Base-by-base conservation (phyloP, 441 rosid species). In the Pelargonium cotyledonis region DNA sequence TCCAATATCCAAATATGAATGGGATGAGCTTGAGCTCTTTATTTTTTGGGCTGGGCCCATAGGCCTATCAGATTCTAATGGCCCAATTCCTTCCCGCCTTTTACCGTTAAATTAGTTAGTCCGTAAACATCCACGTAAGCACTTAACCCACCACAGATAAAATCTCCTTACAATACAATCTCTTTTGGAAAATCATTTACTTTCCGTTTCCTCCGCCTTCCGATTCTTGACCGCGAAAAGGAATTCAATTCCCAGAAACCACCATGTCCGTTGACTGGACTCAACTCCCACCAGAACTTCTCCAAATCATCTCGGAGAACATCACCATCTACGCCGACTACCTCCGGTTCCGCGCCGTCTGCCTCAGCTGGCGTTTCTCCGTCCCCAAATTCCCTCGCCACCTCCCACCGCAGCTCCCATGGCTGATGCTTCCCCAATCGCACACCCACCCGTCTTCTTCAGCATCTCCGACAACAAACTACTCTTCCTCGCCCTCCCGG, bases 321-420 rank as follows among this genome's bases (percentile, higher is more conserved):
- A 72, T 88, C 14, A 65, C 68, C 18, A 15, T 76, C 73, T 83
- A 83, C 80, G 8, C 65, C 75, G 90, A 88, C 73, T 85, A 81
- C 81, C 49, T 85, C 73, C 72, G 72, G n/a, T 74, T 72, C 67
- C 84, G 74, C 40, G 79, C 80, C 38, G 82, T 80, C 1, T 84
- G 90, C 72, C 80, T 68, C 43, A 16, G 68, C 5, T 83, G 87
- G 86, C 80, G 76, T 14, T 72, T 72, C 40, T 78, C 83, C 8
- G 63, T 70, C 57, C 80, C 88, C 14, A 66, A 49, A 53, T 19
- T 15, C 44, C 86, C 90, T 0, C 53, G 0, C 70, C 84, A 76
- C 73, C 85, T 88, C 69, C 90, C 87, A 40, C 79, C 85, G 3
- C 92, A 85, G 80, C 83, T 83, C 65, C 92, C 90, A 8, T 84